Base-by-base conservation (phyloP, 495 filamentous ascomycete species). In the Cetradonia linearis region DNA sequence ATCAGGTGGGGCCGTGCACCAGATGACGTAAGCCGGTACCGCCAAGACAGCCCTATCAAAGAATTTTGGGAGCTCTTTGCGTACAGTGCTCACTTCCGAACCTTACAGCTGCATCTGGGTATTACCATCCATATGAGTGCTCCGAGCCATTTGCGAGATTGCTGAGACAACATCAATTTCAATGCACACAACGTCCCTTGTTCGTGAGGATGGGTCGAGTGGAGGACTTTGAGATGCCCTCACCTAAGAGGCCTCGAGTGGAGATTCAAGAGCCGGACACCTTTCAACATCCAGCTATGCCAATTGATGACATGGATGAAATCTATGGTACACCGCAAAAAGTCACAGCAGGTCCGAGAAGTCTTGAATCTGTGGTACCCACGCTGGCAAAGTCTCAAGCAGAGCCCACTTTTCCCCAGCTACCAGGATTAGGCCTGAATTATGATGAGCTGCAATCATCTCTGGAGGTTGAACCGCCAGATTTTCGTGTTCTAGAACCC, bases 261-360 rank as follows among this genome's bases (percentile, higher is more conserved):
- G 44, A 63, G 31, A 59, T 46, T 55, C 40, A 28, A 44, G 58
- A 63, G 20, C 13, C n/a, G 52, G 57, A 20, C 20, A n/a, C 47
- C 16, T 31, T 54, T 30, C 18, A 37, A 14, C 59, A 62, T 40
- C 28, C 37, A 14, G n/a, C 37, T 47, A 58, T 27, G 16, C 30
- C 13, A 10, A 46, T 36, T 58, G 64, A 65, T 1, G 62, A 65
- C 38, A 50, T 65, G 27, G 62, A 66, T 18, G 64, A 66, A 34
- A 14, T 66, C 6, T 65, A 66, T 27, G 55, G 27, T n/a, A 54
- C 52, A 18, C 34, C 46, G 16, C 40, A 36, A 53, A 37, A 23
- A n/a, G 30, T 34, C 18, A 14, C 31, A 44, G 33, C 28, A 2
- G 36, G 30, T 28, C 59, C 50, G 7, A 34, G 8, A 48, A 42